These are phyloP conservation scores for Purpureocillium lavendulum DNA, from an alignment of 2,329 filamentous ascomycete species.

Conservation along the genomic window DNA sequence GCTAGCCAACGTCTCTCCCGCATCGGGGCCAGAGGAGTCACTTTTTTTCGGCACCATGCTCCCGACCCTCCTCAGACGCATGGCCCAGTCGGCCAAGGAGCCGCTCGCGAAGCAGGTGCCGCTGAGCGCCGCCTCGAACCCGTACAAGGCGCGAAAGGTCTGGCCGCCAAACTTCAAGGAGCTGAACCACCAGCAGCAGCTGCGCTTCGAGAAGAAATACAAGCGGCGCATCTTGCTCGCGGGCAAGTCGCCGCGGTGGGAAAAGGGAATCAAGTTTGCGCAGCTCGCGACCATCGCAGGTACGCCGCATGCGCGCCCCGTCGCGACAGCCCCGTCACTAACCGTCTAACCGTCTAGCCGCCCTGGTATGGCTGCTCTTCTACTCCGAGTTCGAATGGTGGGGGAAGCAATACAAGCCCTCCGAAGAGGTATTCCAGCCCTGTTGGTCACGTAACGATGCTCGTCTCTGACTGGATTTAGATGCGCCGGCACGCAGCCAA, in stretches of 20 bases:
- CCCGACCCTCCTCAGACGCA: slow-evolving; percentile 22
- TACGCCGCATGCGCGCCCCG: slow-evolving; percentile 23
- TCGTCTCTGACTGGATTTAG: slow-evolving; percentile 12
- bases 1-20: background rate
- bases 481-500: slow-evolving; percentile 26
- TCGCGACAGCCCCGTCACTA: background rate
- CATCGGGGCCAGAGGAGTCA: background rate
- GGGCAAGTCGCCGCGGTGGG: slow-evolving; percentile 54
- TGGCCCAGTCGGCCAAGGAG: slow-evolving; percentile 21
- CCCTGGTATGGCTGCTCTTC: slow-evolving; percentile 29
- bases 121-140: slow-evolving; percentile 39
- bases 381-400: slow-evolving; percentile 36
- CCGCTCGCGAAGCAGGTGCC: slow-evolving; percentile 16
- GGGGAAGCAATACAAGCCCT: slow-evolving; percentile 32
- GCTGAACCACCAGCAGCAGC: slow-evolving; percentile 63
- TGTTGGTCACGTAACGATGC: background rate
- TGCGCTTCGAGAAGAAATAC: slow-evolving; percentile 71
- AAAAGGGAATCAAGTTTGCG: slow-evolving; percentile 54
- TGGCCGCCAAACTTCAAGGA: slow-evolving; percentile 73
- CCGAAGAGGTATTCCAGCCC: slow-evolving; percentile 24
- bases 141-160: slow-evolving; percentile 58
- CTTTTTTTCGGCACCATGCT: slow-evolving; percentile 21
- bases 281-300: slow-evolving; percentile 53
- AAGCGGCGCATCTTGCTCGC: slow-evolving; percentile 59
- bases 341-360: slow-evolving; percentile 15